A percentile compares a stretch with the other conserved stretches of the same genome.
Evolutionary conservation across 1,284 basidiomycete species (phyloP).

Genomic region (Cutaneotrichosporon dermatis): DNA sequence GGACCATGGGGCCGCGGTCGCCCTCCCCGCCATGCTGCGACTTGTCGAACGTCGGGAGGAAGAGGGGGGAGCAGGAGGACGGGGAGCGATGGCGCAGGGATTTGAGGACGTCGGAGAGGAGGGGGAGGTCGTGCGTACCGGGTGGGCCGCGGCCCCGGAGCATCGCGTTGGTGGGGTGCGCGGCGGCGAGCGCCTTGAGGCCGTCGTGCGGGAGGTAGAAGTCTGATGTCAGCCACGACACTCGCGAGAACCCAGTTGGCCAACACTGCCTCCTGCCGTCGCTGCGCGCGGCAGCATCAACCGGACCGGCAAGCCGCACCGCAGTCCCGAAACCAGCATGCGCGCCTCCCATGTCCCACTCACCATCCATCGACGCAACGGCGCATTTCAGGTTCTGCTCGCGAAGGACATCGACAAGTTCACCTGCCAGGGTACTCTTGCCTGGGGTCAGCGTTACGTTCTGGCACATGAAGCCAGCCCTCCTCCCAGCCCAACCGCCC

Average conservation of each 20-base stretch:
- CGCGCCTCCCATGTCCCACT: background rate
- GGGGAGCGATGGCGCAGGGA: background rate
- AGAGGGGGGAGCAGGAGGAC: background rate
- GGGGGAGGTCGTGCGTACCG: constrained; percentile 39
- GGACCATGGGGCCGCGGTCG: constrained; percentile 58
- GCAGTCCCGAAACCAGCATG: no score
- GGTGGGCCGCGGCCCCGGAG: constrained; percentile 43
- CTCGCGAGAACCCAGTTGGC: background rate
- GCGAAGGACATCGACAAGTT: constrained; percentile 11
- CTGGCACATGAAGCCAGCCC: no score
- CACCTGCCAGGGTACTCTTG: constrained; percentile 20
- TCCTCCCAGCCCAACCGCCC: no score
- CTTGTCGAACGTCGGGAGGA: constrained; percentile 66
- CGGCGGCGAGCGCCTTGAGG: constrained; percentile 26
- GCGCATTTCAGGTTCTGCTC: constrained; percentile 14
- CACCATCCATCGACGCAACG: constrained; percentile 22
- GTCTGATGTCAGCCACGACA: constrained; percentile 20
- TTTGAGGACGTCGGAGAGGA: constrained; percentile 1
- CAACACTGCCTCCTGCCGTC: background rate
- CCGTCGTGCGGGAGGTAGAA: constrained; percentile 36
- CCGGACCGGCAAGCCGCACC: no score
- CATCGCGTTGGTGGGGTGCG: constrained; percentile 35
- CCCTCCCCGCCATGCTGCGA: constrained; percentile 70
- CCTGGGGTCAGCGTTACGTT: constrained; percentile 5
- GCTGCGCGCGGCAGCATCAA: no score